Evolutionary conservation across 1,284 basidiomycete genomes (phyloP), one percentile per base, ranked within the genome.

Genomic region (Cryptococcus sp.): DNA sequence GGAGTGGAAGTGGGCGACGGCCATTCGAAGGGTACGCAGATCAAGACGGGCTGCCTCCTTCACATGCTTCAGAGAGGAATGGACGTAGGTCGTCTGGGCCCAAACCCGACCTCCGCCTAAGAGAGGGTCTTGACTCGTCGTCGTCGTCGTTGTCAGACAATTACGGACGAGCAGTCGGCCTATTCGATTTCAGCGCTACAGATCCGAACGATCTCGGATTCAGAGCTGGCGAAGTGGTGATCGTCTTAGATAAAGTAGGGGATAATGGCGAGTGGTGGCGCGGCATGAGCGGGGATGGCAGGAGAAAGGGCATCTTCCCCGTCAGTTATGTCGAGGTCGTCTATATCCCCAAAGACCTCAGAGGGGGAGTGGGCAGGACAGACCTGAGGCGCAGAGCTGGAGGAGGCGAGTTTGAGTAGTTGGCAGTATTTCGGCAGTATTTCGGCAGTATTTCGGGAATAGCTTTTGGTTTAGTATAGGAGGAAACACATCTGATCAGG

Each of bases 131-230:
- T 43, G 69, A 60, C 20, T 42, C 53, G n/a, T 46, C 11, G 7
- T 30, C 20, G 2, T 20, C 42, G 13, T 25, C 40, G 13, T 5
- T n/a, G 3, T 47, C 65, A n/a, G 71, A 78, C 54, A 77, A 78
- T 8, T 71, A 76, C 40, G 87, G 84, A 20, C 83, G 88, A 54
- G 91, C 88, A 3, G 85, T 93, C 39, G 91, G 90, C 7, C 72
- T 92, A 63, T 93, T 84, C 72, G 84, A 89, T 72, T 93, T 91
- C 75, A 76, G 82, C 47, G 88, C 88, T 7, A 83, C 86, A 6
- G 85, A 91, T 81, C 84, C 81, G 13, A 91, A 89, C 1, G 93
- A 96, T 77, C 74, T 96, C 45, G 87, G 88, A 0, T 90, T 96
- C 73, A 82, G 80, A n/a, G 91, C 88, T 74, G 91, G 91, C 0